These are phyloP conservation scores for Spergularia marina DNA, from an alignment of 148 eudicot species.

Conservation along the genomic window DNA sequence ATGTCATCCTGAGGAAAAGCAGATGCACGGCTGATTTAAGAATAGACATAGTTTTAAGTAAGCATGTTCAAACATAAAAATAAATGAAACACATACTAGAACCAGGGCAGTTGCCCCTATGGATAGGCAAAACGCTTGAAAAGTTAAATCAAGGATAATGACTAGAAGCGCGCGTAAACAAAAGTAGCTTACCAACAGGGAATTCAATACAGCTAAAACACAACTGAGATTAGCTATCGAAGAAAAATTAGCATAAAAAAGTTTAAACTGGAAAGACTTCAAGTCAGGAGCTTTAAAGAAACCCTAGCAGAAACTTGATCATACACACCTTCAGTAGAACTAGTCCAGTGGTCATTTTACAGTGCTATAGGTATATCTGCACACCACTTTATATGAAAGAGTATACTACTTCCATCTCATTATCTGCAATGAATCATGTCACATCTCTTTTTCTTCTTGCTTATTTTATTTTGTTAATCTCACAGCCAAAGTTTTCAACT, in stretches of 20 bases:
- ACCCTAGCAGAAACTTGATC: neutral
- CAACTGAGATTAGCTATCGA: neutral
- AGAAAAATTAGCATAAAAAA: neutral
- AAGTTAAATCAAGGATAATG: neutral
- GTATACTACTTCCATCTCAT: no score
- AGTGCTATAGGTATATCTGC: no score
- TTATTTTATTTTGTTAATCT: no score
- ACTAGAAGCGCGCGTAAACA: neutral
- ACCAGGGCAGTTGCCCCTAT: neutral
- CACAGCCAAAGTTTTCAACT: no score
- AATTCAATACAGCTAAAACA: neutral
- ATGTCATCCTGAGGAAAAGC: constrained; percentile 55
- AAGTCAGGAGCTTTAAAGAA: neutral
- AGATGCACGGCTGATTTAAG: neutral
- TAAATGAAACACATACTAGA: no score
- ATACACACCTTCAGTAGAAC: no score
- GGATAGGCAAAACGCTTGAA: neutral
- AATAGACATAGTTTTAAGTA: neutral
- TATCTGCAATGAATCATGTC: no score
- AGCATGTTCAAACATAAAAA: neutral
- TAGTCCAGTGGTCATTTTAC: no score
- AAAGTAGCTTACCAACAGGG: neutral
- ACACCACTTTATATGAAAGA: no score
- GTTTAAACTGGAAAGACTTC: neutral
- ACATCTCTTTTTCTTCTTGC: no score